Base-by-base conservation (phyloP, 345 rosid genomes). In the Citrus reticulata region DNA sequence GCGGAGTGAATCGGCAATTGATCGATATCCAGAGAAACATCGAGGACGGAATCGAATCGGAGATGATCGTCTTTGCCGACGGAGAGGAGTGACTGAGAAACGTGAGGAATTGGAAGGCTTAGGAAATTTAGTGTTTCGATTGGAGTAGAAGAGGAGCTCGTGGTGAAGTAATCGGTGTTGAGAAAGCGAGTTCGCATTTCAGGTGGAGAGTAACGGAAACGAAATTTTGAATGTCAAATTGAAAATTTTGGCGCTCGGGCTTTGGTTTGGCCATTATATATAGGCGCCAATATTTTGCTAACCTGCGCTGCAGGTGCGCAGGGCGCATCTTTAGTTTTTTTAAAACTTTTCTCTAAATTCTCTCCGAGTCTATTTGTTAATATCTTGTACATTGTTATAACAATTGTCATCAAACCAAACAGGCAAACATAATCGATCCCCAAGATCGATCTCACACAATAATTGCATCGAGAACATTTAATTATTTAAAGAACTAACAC, bases 121-220 rank as follows among this genome's bases (percentile, higher is more conserved):
- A 91, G 91, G 86, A 93, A 91, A 70, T 81, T 83, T 81, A 87
- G 87, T 86, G 87, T 85, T 87, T 82, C 83, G 69, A 40, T 64
- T 22, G 84, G 65, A 77, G 90, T 83, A 16, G 85, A 70, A 20
- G 82, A 70, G 68, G 88, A 29, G 20, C 84, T 54, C 20, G 79
- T 46, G 22, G 78, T 16, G 87, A 92, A 89, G 87, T 84, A 84
- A 81, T 92, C 91, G 65, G 74, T 79, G 76, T 82, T 86, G 81
- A 91, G 92, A 81, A 91, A 93, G 77, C 93, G 94, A 86, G 87
- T 87, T 85, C 95, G 90, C 98, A 93, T 95, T 74, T 77, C 69
- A 13, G 66, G 19, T 54, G 22, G 9, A 35, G 55, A 8, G 19
- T 35, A 54, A 75, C 65, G 63, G 68, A 67, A 70, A 46, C 0